Evolutionary conservation across 2,329 filamentous ascomycete species (phyloP), one percentile per base, ranked within the genome.

Genomic region (Cryphonectria nitschkei): DNA sequence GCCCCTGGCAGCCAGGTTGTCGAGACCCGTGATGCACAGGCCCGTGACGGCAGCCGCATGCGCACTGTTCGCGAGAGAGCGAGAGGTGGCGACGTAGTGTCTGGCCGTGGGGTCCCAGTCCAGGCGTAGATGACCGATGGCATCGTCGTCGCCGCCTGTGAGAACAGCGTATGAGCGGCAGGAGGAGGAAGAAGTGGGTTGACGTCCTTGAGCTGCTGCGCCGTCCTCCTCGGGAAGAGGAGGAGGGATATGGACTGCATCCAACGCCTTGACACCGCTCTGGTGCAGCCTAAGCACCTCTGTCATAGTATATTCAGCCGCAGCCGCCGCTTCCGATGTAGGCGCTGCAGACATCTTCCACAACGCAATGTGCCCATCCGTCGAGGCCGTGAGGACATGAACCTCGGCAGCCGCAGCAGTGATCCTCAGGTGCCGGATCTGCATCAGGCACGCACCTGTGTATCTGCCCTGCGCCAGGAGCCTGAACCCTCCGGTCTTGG

Each of bases 61-160:
- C 0, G 92, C 91, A 1, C 84, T 84, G 34, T 82, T 82, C 1
- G 92, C 79, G 3, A 76, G 72, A 64, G 70, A 75, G 19, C 78
- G 76, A 54, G 75, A 78, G 46, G 70, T 58, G 9, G 80, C 69
- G 1, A 50, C 65, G 66, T 75, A 77, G 22, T 1, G 37, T 6
- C 22, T 37, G 7, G 50, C 39, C 3, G 29, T 14, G 68, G 52
- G 52, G 63, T 29, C 69, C 85, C 75, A 43, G 86, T 77, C 0
- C 70, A 79, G 34, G 86, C 87, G 69, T 22, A 77, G 68, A 14
- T 93, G 76, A 0, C 87, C 90, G 0, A 98, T 79, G 3, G 92
- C 91, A 73, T 96, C 96, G 79, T 98, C 96, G 76, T 99, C 96
- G 32, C 96, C 94, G 37, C 93, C 94, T 0, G 93, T 94, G 5